Percentiles rank a stretch among this genome's conserved stretches.
phyloP scores from a whole-genome alignment of 345 rosid genomes.

The Gossypium rotundifolium region DNA sequence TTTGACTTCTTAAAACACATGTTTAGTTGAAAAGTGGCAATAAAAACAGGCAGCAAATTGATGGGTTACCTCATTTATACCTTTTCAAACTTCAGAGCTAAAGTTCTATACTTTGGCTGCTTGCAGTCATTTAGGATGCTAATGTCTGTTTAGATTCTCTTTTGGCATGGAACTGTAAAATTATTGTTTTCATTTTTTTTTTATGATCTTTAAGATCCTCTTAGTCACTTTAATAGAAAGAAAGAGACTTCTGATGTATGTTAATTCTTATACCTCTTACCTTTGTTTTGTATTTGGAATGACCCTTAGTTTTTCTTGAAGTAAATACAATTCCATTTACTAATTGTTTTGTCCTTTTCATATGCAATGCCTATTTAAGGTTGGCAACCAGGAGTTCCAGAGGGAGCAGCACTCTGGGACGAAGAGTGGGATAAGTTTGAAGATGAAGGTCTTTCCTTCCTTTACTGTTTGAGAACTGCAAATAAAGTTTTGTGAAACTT shows the following conservation, averaged over 20 bases:
- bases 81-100: not conserved
- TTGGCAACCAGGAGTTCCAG: conserved; percentile 97
- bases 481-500: not conserved
- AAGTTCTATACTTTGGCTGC: not conserved
- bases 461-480: conserved; percentile 3
- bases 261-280: not conserved
- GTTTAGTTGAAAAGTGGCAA: not conserved
- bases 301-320: not conserved
- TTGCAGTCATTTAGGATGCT: not conserved
- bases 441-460: conserved; percentile 64
- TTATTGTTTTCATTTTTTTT: not conserved
- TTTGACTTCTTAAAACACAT: not conserved
- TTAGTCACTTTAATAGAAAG: not conserved
- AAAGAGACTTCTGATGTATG: not conserved
- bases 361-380: conserved; percentile 43
- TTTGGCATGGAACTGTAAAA: not conserved
- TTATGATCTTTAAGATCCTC: not conserved
- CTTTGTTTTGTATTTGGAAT: not conserved
- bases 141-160: not conserved
- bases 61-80: not conserved
- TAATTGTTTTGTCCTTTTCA: conserved; percentile 9
- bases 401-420: conserved; percentile 84
- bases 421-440: conserved; percentile 99
- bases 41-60: not conserved
- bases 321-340: not conserved